Evolutionary conservation across 208 protist species (phyloP).

Genomic region (Trypanosoma congolense): DNA sequence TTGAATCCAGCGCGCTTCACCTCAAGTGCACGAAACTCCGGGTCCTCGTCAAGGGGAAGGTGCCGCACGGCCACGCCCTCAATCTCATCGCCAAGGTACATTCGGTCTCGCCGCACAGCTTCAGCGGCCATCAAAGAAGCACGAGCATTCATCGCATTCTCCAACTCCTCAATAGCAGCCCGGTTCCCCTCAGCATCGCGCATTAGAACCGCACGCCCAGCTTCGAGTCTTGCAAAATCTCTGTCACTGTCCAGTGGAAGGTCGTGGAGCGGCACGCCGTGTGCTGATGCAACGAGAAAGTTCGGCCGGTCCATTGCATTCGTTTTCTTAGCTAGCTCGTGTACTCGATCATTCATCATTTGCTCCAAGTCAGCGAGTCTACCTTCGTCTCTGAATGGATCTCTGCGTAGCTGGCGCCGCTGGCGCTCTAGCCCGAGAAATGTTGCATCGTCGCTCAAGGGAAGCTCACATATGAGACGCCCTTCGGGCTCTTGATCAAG

Average conservation of each 20-base stretch:
- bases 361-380: slow-evolving; percentile 56
- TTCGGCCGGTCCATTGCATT: slow-evolving; percentile 58
- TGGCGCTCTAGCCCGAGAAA: slow-evolving; percentile 68
- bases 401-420: slow-evolving; percentile 42
- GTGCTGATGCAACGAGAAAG: slow-evolving; percentile 45
- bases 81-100: slow-evolving; percentile 66
- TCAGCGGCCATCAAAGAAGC: slow-evolving; percentile 43
- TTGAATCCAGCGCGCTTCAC: slow-evolving; percentile 60
- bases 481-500: slow-evolving; percentile 66
- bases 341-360: slow-evolving; percentile 65
- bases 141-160: slow-evolving; percentile 57
- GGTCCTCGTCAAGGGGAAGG: slow-evolving; percentile 60
- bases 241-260: slow-evolving; percentile 61
- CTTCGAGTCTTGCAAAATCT: slow-evolving; percentile 45
- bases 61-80: slow-evolving; percentile 60
- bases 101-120: slow-evolving; percentile 54
- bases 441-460: slow-evolving; percentile 52
- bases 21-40: slow-evolving; percentile 57
- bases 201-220: slow-evolving; percentile 57
- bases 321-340: slow-evolving; percentile 61
- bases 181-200: slow-evolving; percentile 56
- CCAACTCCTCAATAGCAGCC: slow-evolving; percentile 40
- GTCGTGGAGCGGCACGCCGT: slow-evolving; percentile 47
- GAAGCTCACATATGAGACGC: slow-evolving; percentile 37
- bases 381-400: slow-evolving; percentile 58